A percentile compares a stretch with the other conserved stretches of the same genome.
phyloP scores from a whole-genome alignment of 352 stramenopile genomes.

The Phytopythium oedochilum region DNA sequence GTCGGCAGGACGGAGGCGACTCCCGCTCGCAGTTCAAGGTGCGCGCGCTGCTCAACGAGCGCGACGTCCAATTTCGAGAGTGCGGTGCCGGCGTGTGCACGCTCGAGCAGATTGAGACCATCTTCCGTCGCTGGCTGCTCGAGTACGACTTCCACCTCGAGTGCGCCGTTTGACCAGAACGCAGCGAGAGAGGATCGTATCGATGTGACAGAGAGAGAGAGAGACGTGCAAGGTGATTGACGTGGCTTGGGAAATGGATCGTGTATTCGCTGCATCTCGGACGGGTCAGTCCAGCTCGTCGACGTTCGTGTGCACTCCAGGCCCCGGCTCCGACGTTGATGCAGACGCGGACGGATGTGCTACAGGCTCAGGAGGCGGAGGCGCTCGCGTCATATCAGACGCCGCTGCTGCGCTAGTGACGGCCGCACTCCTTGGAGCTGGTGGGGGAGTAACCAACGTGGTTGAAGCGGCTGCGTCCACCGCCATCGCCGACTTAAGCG shows the following conservation, averaged over 20 bases:
- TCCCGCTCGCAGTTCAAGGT: constrained; percentile 26
- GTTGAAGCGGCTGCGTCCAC: not conserved
- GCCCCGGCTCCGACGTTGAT: not conserved
- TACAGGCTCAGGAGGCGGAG: constrained; percentile 4
- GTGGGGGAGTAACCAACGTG: not conserved
- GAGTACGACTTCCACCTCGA: constrained; percentile 63
- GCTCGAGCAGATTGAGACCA: constrained; percentile 43
- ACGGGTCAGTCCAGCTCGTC: constrained; percentile 39
- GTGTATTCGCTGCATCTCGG: not conserved
- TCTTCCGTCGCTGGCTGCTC: constrained; percentile 63
- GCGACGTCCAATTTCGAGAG: constrained; percentile 45
- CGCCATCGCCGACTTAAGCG: constrained; percentile 1
- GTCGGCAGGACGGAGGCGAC: constrained; percentile 7
- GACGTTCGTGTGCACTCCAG: constrained; percentile 32
- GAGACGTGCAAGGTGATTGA: constrained; percentile 6
- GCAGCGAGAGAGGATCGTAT: not conserved
- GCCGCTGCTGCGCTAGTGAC: not conserved
- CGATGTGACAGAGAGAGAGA: not conserved
- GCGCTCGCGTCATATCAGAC: constrained; percentile 1
- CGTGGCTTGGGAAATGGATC: not conserved
- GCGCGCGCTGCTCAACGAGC: constrained; percentile 65
- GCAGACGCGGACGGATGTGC: no score
- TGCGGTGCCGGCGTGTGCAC: constrained; percentile 40
- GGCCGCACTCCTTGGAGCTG: not conserved
- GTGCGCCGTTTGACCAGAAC: constrained; percentile 16